phyloP scores from a whole-genome alignment of 306 rosid species.

The Malus fusca region DNA sequence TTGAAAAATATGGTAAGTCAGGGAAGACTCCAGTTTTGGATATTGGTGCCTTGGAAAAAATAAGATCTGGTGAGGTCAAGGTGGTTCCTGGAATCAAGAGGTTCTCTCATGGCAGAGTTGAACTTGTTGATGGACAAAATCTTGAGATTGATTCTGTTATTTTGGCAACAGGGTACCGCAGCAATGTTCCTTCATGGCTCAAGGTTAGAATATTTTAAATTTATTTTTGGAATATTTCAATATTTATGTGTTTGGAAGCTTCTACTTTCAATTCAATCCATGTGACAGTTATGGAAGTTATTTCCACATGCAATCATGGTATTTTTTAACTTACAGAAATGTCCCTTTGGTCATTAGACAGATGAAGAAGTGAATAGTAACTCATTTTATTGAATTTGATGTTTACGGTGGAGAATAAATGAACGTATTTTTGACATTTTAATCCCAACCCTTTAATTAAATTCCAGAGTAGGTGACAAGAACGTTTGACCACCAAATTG shows the following conservation, averaged over 20 bases:
- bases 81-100: conserved; percentile 79
- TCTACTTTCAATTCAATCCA: conserved; percentile 22
- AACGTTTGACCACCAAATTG: background rate
- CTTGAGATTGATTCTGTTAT: conserved; percentile 68
- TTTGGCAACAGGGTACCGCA: conserved; percentile 90
- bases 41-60: conserved; percentile 67
- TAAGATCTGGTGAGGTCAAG: conserved; percentile 63
- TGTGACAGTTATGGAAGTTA: too few relatives aligned
- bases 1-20: conserved; percentile 51
- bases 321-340: too few relatives aligned
- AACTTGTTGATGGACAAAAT: conserved; percentile 57
- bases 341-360: background rate
- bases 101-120: conserved; percentile 54
- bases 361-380: background rate
- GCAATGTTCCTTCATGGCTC: conserved; percentile 97
- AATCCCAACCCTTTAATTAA: too few relatives aligned
- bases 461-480: too few relatives aligned
- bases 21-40: conserved; percentile 93
- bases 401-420: too few relatives aligned
- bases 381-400: too few relatives aligned
- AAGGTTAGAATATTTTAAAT: conserved; percentile 44
- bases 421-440: background rate
- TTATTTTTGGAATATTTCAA: background rate
- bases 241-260: background rate
- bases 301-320: too few relatives aligned